Percentiles rank a stretch among this genome's conserved stretches.
phyloP scores from a whole-genome alignment of 495 filamentous ascomycete genomes.

The Trichoderma orchidacearum region DNA sequence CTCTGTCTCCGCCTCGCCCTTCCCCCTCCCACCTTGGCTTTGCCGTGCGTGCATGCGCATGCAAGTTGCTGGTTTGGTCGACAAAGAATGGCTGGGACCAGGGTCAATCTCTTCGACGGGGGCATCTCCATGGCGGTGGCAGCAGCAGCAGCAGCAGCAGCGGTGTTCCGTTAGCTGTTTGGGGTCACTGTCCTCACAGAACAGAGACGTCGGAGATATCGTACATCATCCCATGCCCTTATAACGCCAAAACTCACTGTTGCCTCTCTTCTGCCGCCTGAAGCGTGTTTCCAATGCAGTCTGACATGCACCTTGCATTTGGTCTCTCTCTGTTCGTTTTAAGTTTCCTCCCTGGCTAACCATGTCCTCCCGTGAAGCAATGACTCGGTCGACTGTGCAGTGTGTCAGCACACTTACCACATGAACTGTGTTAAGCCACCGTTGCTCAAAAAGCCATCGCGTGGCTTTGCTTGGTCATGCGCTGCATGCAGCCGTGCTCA shows the following conservation, averaged over 20 bases:
- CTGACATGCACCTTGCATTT: neutral
- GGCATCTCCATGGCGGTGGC: neutral
- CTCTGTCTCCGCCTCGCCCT: neutral
- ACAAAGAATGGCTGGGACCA: neutral
- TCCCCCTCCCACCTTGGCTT: neutral
- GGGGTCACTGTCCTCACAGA: neutral
- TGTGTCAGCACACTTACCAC: slow-evolving; percentile 90
- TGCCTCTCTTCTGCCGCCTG: too few species aligned
- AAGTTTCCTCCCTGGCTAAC: neutral
- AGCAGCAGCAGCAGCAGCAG: neutral
- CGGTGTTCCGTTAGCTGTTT: neutral
- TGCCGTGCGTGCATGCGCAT: slow-evolving; percentile 1
- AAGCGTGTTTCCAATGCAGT: neutral
- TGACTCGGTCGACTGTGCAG: slow-evolving; percentile 94
- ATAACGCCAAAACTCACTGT: too few species aligned
- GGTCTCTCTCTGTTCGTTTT: neutral
- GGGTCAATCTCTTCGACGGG: neutral
- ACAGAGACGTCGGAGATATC: too few species aligned
- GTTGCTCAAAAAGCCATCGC: slow-evolving; percentile 87
- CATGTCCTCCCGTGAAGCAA: slow-evolving; percentile 34
- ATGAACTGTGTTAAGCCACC: slow-evolving; percentile 96
- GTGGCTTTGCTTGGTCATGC: slow-evolving; percentile 97
- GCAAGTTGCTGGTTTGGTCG: neutral
- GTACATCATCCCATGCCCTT: neutral
- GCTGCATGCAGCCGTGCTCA: slow-evolving; percentile 89